Evolutionary conservation across 495 filamentous ascomycete species (phyloP), one percentile per base, ranked within the genome.

Genomic region (Hyaloscypha variabilis): DNA sequence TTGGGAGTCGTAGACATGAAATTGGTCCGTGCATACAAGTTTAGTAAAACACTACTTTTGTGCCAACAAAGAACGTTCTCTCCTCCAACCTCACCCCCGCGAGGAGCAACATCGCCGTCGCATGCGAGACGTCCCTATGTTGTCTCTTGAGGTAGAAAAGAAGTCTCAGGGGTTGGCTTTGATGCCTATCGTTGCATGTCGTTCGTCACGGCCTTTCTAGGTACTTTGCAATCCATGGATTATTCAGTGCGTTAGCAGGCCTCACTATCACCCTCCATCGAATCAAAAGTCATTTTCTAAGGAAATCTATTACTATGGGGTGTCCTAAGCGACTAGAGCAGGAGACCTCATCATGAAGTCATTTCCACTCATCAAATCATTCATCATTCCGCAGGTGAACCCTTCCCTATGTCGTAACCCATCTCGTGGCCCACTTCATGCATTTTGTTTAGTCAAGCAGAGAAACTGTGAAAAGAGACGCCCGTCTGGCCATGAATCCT

Each of bases 331-430:
- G 39, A 46, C 2, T 17, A 1, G 39, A 46, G 39, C 13, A 46
- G 39, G 4, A 46, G 39, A 34, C 39, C 17, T 46, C 39, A 17
- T 46, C 39, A 46, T 46, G 39, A 46, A 46, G 26, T 54, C 51
- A 54, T 23, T 29, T 25, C 51, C 14, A 54, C 23, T 54, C 51
- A 54, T 54, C 51, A 54, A 54, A 24, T 54, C 51, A 54, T 3
- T 28, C 51, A 19, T 42, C 39, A 19, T 46, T 14, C 39, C 19
- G 23, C 51, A 24, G 19, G 51, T 23, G n/a, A n/a, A 54, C 26
- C 51, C 24, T 25, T 23, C 23, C 26, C 51, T 17, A 46, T 17
- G 39, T 46, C 39, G 39, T 17, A 17, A 17, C 11, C 39, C 39
- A 11, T 3, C 39, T 46, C 39, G 19, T 46, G 13, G 17, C 39